Evolutionary conservation across 768 basidiomycete species (phyloP).

Genomic region (Leucocoprinus sp.): DNA sequence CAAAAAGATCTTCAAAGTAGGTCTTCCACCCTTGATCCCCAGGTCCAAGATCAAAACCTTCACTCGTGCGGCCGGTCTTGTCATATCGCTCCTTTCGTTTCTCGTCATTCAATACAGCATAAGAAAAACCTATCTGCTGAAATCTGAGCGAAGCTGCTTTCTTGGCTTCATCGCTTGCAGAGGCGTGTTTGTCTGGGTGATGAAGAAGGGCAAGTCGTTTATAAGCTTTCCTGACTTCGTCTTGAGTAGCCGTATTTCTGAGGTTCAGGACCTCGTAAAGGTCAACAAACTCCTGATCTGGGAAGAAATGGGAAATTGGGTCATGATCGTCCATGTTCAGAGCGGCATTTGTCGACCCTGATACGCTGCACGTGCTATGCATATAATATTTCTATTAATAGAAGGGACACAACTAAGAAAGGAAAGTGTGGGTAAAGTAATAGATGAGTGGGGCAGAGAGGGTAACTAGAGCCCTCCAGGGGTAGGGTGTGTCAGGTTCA

Average conservation of each 20-base stretch:
- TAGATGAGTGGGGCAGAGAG: too few species aligned
- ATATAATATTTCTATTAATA: too few species aligned
- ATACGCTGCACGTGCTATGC: too few species aligned
- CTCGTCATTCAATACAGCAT: constrained; percentile 78
- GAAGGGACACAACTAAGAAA: too few species aligned
- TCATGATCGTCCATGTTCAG: constrained; percentile 60
- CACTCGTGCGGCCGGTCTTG: constrained; percentile 76
- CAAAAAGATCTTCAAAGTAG: constrained; percentile 88
- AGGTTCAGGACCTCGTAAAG: constrained; percentile 72
- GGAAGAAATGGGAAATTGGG: constrained; percentile 71
- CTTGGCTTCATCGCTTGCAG: constrained; percentile 49
- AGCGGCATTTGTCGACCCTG: too few species aligned
- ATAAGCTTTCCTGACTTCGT: constrained; percentile 80
- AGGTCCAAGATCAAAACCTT: constrained; percentile 59
- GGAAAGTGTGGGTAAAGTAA: too few species aligned
- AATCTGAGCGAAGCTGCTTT: constrained; percentile 71
- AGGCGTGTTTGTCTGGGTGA: constrained; percentile 88
- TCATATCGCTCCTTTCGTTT: constrained; percentile 75
- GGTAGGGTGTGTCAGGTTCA: too few species aligned
- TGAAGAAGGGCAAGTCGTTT: constrained; percentile 70
- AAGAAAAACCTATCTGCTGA: constrained; percentile 92
- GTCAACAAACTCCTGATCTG: constrained; percentile 61
- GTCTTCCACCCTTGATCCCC: constrained; percentile 91
- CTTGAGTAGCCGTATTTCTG: constrained; percentile 40
- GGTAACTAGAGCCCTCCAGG: too few species aligned